Base-by-base conservation (phyloP, 805 yeast genomes). In the Yamadazyma paraphyllophila region DNA sequence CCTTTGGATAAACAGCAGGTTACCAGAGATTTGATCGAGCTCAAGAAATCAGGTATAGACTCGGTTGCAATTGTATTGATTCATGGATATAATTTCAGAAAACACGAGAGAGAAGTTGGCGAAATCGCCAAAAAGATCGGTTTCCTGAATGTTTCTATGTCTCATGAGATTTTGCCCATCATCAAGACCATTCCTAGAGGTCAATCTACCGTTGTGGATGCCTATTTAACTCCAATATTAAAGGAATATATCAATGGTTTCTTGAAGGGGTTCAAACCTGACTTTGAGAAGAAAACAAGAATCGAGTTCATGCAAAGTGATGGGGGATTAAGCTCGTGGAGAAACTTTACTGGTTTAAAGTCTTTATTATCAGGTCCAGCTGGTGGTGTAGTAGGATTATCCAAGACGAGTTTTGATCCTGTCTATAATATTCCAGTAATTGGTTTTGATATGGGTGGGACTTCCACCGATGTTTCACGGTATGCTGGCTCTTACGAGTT, bases 401-500 rank as follows among this genome's bases (percentile, higher is more conserved):
- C 55, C 4, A 50, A 49, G 36, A 57, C 61, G 15, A 40, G 52
- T 29, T 56, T 48, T 44, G 58, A 62, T 45, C 52, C 43, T 4
- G 74, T 80, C 49, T 74, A 77, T 47, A 65, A 67, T 8, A 73
- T 77, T 20, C 91, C 96, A 0, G 72, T 86, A 36, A 78, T 88
- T 45, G 95, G 95, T 0, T 85, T 88, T 55, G 96, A 88, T 63
- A 86, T 88, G 91, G 96, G 96, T 42, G 96, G 96, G 39, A 88
- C 96, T 1, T 85, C 92, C 1, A 88, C 96, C 1, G 96, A 88
- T 66, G 91, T 86, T 3, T 81, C 89, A 4, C 72, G 96, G 50
- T 88, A 69, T 58, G 76, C 72, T 43, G 92, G 92, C 2, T 73
- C 77, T 37, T 75, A 81, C 27, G 91, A 85, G 48, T 92, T 85